Evolutionary conservation across 495 filamentous ascomycete species (phyloP).

Genomic region (Parathielavia hyrcaniae): DNA sequence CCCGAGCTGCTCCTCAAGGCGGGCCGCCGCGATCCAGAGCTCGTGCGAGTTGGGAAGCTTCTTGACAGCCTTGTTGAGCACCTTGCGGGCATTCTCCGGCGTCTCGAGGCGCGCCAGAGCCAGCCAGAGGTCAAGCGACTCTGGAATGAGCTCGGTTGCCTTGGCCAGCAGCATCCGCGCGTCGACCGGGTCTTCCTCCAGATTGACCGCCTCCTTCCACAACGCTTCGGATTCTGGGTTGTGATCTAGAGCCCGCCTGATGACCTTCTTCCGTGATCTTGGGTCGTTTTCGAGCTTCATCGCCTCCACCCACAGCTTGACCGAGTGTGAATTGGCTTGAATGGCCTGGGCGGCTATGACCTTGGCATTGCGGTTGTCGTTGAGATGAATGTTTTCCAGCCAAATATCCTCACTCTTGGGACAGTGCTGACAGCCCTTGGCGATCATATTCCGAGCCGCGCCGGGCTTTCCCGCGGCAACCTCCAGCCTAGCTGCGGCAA

Average conservation of each 20-base stretch:
- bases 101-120: conserved; percentile 84
- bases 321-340: conserved; percentile 80
- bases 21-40: conserved; percentile 91
- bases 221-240: conserved; percentile 86
- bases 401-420: conserved; percentile 93
- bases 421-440: conserved; percentile 79
- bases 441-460: conserved; percentile 75
- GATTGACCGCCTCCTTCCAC: conserved; percentile 96
- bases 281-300: conserved; percentile 84
- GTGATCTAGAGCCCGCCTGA: conserved; percentile 80
- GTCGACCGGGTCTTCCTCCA: conserved; percentile 83
- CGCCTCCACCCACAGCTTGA: conserved; percentile 85
- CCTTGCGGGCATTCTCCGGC: conserved; percentile 82
- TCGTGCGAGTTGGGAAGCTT: conserved; percentile 86
- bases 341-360: conserved; percentile 94
- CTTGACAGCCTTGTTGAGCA: conserved; percentile 92
- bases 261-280: conserved; percentile 79
- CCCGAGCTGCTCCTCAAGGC: conserved; percentile 87
- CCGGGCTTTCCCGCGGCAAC: conserved; percentile 86
- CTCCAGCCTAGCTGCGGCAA: conserved; percentile 87
- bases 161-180: conserved; percentile 82
- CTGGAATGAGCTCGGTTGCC: conserved; percentile 86
- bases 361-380: conserved; percentile 86
- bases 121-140: conserved; percentile 91
- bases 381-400: conserved; percentile 89